These are phyloP conservation scores for Paulownia fortunei DNA, from an alignment of 257 asterid genomes.

Conservation along the genomic window DNA sequence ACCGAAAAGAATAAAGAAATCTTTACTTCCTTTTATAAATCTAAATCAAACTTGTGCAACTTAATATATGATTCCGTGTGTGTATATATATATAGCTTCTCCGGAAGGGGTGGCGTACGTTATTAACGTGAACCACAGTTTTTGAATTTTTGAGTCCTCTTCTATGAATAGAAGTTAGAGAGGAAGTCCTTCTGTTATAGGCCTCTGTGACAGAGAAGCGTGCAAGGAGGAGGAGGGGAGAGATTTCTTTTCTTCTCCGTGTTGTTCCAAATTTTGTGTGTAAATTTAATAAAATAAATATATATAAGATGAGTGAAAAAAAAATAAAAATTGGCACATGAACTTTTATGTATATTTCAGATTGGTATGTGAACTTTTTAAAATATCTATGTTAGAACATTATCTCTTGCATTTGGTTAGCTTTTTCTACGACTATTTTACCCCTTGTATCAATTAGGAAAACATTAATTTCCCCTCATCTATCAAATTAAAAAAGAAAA, in stretches of 20 bases:
- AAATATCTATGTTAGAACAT: too few relatives aligned
- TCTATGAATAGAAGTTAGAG: constrained; percentile 11
- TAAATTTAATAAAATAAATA: too few relatives aligned
- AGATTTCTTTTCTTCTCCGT: neutral
- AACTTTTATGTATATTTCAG: too few relatives aligned
- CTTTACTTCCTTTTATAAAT: neutral
- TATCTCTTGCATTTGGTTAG: too few relatives aligned
- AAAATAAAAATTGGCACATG: too few relatives aligned
- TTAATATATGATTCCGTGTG: neutral
- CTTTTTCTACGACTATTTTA: too few relatives aligned
- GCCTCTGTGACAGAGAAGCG: neutral
- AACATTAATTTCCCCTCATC: too few relatives aligned
- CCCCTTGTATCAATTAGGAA: too few relatives aligned
- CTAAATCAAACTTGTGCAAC: neutral
- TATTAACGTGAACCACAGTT: constrained; percentile 30
- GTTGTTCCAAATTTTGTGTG: too few relatives aligned
- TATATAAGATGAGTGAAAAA: too few relatives aligned
- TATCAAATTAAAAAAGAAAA: too few relatives aligned
- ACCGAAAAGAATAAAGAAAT: neutral
- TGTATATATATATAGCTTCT: neutral
- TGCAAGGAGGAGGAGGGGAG: neutral
- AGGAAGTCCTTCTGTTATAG: neutral
- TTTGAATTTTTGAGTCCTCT: constrained; percentile 13
- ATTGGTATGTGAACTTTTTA: too few relatives aligned
- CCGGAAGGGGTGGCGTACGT: constrained; percentile 1